phyloP scores from a whole-genome alignment of 129 eudicot species.

The Flaveria sonorensis region DNA sequence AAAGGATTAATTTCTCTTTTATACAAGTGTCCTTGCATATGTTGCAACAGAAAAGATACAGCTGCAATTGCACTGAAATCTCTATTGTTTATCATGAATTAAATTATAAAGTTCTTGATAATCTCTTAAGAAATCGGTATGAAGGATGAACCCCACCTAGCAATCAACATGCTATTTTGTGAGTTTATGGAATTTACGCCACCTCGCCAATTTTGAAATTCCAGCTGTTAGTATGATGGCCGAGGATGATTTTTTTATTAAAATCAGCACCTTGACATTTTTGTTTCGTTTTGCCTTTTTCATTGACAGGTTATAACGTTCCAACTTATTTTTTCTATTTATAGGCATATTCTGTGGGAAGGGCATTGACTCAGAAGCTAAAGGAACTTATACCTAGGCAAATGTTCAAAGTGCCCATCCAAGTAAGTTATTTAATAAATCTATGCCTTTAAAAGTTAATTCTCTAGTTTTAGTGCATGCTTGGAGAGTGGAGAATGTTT shows the following conservation, averaged over 20 bases:
- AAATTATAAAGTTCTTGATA: not conserved
- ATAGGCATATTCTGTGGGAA: conserved; percentile 94
- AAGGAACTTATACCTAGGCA: conserved; percentile 98
- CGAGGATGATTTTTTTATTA: not conserved
- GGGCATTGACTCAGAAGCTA: conserved; percentile 96
- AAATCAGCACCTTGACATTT: conserved; percentile 21
- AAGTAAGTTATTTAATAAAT: conserved; percentile 42
- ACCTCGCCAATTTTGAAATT: not conserved
- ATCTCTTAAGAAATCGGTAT: not conserved
- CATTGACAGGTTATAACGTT: conserved; percentile 20
- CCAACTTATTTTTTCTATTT: conserved; percentile 18
- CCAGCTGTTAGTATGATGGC: conserved; percentile 9
- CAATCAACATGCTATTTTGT: not conserved
- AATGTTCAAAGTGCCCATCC: conserved; percentile 98
- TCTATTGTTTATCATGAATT: not conserved
- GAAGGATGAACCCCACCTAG: not conserved
- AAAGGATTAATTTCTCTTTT: not conserved
- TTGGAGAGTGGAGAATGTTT: not conserved
- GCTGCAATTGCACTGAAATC: conserved; percentile 23
- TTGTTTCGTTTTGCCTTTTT: conserved; percentile 7
- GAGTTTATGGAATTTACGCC: conserved; percentile 13
- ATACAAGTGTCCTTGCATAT: too few relatives aligned
- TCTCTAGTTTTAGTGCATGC: conserved; percentile 6
- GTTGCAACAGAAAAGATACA: conserved; percentile 4
- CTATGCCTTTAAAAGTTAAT: conserved; percentile 5